Conservation (phyloP, 164 flowering plant species). For the Sextonia rubra region DNA sequence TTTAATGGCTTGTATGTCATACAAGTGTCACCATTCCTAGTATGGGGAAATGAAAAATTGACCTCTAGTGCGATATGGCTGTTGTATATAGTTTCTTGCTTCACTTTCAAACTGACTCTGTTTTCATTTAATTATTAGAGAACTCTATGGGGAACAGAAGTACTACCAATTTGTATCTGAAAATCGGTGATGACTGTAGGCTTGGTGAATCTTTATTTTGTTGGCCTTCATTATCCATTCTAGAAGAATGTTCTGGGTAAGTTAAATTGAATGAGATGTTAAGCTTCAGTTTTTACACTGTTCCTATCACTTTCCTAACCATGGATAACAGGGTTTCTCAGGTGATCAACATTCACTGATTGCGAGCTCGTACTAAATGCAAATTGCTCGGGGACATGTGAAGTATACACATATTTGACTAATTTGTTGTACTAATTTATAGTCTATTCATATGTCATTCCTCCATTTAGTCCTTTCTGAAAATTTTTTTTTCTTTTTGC, state of each 20-base stretch:
- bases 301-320: too few relatives aligned
- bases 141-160: conserved; percentile 15
- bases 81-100: not conserved
- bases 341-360: not conserved
- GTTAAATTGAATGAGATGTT: not conserved
- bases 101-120: conserved; percentile 1
- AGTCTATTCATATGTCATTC: not conserved
- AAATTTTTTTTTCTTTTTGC: not conserved
- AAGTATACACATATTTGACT: not conserved
- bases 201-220: not conserved
- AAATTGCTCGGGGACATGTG: not conserved
- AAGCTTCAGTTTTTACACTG: too few relatives aligned
- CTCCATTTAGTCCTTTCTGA: not conserved
- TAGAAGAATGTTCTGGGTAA: not conserved
- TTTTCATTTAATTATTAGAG: conserved; percentile 15
- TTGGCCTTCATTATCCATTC: not conserved
- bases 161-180: conserved; percentile 11
- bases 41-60: not conserved
- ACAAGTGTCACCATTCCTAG: not conserved
- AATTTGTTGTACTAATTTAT: not conserved
- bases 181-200: conserved; percentile 2
- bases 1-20: not conserved
- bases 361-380: not conserved
- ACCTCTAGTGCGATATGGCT: not conserved
- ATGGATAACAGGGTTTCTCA: not conserved